Evolutionary conservation across 2,329 filamentous ascomycete genomes (phyloP), one percentile per base, ranked within the genome.

Genomic region (Stachybotrys echinatus): DNA sequence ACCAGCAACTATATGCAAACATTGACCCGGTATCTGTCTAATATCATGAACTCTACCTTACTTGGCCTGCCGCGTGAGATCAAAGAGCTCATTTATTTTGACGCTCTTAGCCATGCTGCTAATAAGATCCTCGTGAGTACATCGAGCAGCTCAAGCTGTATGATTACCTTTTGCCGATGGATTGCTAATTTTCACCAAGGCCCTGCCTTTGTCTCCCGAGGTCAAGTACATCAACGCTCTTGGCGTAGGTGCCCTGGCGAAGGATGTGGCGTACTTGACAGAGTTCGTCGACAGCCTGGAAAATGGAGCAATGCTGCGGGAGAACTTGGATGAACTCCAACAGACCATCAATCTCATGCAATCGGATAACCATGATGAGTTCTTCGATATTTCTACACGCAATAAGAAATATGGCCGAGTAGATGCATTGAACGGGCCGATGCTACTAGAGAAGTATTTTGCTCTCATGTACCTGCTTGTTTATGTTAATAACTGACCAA

Each of bases 1-100:
- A 89, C 92, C 2, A 94, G 88, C 66, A 92, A 86, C 58, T 99
- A 99, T 70, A 96, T 99, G 84, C 87, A 94, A 65, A 96, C 94
- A 5, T 74, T 99, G 53, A 99, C 92, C 1, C 83, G 87, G 12
- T 99, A 97, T 65, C 76, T 99, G 19, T 89, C 87, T 23, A 96
- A 95, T 65, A 97, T 96, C 65, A 97, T 97, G 91, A 92, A 86
- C 63, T 94, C 89, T 1, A 96, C 95, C 0, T 78, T 99, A 5
- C 79, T 99, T 2, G 92, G 92, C 1, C 74, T 99, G n/a, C 94
- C 95, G 0, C 85, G 90, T 23, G 89, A 95, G 61, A 96, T 99
- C 69, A 97, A 97, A 65, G 91, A 96, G 65, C 83, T 96, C 50
- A 49, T 99, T 60, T 97, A 99, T 72, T 96, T 96, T 63, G 94